These are phyloP conservation scores for Neofusicoccum cordaticola DNA, from an alignment of 2,329 filamentous ascomycete genomes.

Conservation along the genomic window DNA sequence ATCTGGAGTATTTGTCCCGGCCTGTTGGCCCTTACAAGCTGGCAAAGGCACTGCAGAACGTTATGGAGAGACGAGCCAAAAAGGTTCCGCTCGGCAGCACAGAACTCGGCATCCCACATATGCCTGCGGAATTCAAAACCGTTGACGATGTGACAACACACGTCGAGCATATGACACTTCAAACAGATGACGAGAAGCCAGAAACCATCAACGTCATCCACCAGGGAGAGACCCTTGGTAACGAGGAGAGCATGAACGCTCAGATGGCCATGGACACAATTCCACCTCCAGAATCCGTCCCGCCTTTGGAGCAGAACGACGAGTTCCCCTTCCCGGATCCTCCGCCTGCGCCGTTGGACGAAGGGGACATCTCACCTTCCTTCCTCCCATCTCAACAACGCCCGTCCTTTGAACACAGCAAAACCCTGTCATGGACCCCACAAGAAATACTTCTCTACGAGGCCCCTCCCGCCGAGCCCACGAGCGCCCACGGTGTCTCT, in stretches of 20 bases:
- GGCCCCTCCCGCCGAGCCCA: slow-evolving; percentile 2
- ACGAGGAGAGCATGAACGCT: slow-evolving; percentile 23
- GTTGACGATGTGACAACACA: slow-evolving; percentile 7
- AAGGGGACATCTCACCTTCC: background rate
- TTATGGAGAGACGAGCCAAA: slow-evolving; percentile 22
- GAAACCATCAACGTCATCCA: slow-evolving; percentile 19
- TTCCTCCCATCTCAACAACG: background rate
- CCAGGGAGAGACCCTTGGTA: slow-evolving; percentile 19
- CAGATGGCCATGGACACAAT: slow-evolving; percentile 21
- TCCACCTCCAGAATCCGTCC: background rate
- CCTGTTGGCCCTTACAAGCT: slow-evolving; percentile 42
- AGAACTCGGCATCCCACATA: background rate
- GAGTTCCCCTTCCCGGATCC: slow-evolving; percentile 20
- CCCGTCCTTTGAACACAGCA: background rate
- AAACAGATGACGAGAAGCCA: background rate
- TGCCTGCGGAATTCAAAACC: background rate
- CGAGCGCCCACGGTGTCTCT: background rate
- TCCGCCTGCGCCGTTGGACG: background rate
- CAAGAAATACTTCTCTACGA: background rate
- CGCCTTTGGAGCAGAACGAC: slow-evolving; percentile 1
- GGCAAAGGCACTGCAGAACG: slow-evolving; percentile 33
- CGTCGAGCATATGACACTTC: slow-evolving; percentile 20
- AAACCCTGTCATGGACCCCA: slow-evolving; percentile 14
- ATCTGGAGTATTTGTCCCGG: slow-evolving; percentile 36
- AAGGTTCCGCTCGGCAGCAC: background rate